Conservation (phyloP, 345 rosid species). For the Adansonia digitata region DNA sequence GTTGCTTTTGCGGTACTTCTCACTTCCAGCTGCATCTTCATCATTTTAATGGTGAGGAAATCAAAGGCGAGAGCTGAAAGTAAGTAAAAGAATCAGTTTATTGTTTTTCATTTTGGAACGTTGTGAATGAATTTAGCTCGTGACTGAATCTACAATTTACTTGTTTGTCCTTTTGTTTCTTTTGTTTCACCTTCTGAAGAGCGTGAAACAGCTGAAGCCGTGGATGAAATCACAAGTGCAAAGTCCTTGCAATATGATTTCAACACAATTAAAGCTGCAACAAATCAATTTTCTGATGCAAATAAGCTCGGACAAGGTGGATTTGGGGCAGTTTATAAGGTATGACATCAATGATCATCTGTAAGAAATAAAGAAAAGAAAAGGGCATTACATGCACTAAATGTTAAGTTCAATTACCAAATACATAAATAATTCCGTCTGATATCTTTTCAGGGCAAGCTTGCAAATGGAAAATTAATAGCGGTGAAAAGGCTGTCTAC, state of each 20-base stretch:
- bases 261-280: slow-evolving; percentile 26
- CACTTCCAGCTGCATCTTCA: background rate
- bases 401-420: background rate
- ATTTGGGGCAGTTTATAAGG: slow-evolving; percentile 49
- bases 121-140: background rate
- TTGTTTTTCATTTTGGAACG: background rate
- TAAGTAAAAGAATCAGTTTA: slow-evolving; percentile 8
- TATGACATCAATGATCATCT: background rate
- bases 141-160: background rate
- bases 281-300: slow-evolving; percentile 31
- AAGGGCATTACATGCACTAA: background rate
- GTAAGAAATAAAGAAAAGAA: background rate
- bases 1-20: slow-evolving; percentile 6
- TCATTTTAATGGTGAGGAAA: slow-evolving; percentile 17
- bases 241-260: slow-evolving; percentile 27
- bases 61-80: slow-evolving; percentile 11
- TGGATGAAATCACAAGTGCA: slow-evolving; percentile 3
- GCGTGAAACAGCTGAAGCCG: slow-evolving; percentile 7
- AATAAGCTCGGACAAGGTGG: slow-evolving; percentile 50
- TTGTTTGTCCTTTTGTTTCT: background rate
- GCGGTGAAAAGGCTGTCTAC: slow-evolving; percentile 33
- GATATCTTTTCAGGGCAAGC: slow-evolving; percentile 21
- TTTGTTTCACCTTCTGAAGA: background rate
- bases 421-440: background rate
- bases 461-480: slow-evolving; percentile 19